Conservation (phyloP, 1,139 yeast species). For the Kluyveromyces sp. region DNA sequence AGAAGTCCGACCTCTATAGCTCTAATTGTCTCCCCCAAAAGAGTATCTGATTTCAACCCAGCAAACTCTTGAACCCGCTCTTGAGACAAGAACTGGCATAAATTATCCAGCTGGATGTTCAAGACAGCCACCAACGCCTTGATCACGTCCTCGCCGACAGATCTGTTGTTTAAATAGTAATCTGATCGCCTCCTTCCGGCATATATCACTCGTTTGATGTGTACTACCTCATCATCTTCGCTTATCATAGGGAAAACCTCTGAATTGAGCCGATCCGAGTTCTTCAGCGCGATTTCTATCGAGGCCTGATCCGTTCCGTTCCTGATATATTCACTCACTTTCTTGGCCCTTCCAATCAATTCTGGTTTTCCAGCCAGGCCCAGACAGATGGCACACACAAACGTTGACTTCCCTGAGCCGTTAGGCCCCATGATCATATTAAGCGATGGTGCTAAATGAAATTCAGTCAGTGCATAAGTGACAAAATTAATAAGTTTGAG, state of each 20-base stretch:
- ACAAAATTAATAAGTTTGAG: conserved; percentile 71
- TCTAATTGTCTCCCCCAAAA: conserved; percentile 71
- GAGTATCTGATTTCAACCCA: conserved; percentile 63
- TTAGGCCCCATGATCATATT: conserved; percentile 96
- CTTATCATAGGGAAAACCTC: conserved; percentile 23
- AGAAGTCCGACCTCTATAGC: conserved; percentile 61
- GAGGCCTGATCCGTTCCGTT: conserved; percentile 52
- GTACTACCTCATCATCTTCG: conserved; percentile 28
- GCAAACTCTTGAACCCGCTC: conserved; percentile 95
- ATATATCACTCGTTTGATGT: conserved; percentile 41
- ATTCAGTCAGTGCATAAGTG: conserved; percentile 73
- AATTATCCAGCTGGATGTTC: conserved; percentile 80
- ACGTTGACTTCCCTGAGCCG: conserved; percentile 92
- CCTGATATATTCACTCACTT: conserved; percentile 64
- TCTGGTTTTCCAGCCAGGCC: conserved; percentile 82
- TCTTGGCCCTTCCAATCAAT: conserved; percentile 70
- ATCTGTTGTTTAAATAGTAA: conserved; percentile 54
- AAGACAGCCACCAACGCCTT: conserved; percentile 41
- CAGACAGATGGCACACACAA: conserved; percentile 88
- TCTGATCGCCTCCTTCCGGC: conserved; percentile 42
- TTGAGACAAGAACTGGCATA: conserved; percentile 93
- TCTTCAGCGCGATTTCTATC: conserved; percentile 62
- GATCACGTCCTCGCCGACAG: conserved; percentile 41
- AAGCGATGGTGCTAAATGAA: conserved; percentile 71
- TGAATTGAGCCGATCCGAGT: conserved; percentile 30